A percentile compares a stretch with the other conserved stretches of the same genome.
Conservation (phyloP, 257 asterid species). For the Haberlea rhodopensis region DNA sequence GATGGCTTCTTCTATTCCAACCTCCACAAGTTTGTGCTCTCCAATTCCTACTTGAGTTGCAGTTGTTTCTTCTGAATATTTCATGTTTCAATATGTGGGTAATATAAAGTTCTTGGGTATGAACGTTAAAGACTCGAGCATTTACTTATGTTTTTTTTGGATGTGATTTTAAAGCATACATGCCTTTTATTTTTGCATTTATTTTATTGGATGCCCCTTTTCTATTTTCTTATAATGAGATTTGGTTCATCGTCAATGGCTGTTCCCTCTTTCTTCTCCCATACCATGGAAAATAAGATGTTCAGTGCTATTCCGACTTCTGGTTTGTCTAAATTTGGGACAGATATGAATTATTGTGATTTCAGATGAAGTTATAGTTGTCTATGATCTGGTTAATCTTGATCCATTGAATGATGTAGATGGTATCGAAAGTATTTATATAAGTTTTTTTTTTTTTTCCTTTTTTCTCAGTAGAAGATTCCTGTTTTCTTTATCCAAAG, state of each 20-base stretch:
- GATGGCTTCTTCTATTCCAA: not conserved
- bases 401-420: constrained; percentile 3
- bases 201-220: not conserved
- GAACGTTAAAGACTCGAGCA: not conserved
- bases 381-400: not conserved
- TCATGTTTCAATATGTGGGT: not conserved
- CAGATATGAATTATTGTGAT: not conserved
- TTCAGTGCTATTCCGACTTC: not conserved
- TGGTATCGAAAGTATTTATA: not conserved
- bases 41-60: constrained; percentile 1
- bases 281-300: too few species aligned
- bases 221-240: not conserved
- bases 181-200: not conserved
- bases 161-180: not conserved
- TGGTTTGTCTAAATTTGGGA: not conserved
- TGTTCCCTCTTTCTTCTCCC: not conserved
- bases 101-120: not conserved
- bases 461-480: not conserved
- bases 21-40: constrained; percentile 9
- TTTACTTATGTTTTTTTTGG: not conserved
- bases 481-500: not conserved
- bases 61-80: not conserved
- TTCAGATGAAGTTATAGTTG: not conserved
- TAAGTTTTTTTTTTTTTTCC: too few species aligned
- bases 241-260: not conserved